phyloP scores from a whole-genome alignment of 352 stramenopile genomes.

The Phytophthora crassamura region DNA sequence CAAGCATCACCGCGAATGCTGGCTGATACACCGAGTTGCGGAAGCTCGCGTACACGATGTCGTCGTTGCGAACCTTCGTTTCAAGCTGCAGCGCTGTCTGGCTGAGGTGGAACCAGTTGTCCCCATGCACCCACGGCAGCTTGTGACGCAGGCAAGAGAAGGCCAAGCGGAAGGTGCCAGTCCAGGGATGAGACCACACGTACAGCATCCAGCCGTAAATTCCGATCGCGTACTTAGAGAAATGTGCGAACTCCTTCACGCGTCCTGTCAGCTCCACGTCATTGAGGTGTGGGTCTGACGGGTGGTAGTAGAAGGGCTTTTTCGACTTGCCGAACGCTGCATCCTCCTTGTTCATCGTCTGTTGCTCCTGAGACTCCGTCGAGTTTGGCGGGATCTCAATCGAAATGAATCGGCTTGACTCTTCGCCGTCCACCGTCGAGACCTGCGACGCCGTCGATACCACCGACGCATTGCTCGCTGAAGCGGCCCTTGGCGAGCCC shows the following conservation, averaged over 20 bases:
- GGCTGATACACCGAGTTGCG: constrained; percentile 82
- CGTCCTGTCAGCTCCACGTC: constrained; percentile 56
- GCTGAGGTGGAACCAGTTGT: constrained; percentile 86
- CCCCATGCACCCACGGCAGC: constrained; percentile 74
- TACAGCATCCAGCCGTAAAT: constrained; percentile 93
- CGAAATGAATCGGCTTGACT: constrained; percentile 47
- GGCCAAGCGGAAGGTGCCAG: constrained; percentile 70
- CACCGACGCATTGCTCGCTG: constrained; percentile 15
- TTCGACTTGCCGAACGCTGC: constrained; percentile 9
- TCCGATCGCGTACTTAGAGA: constrained; percentile 84
- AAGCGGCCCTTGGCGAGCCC: constrained; percentile 1
- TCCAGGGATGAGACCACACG: constrained; percentile 91
- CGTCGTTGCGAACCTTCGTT: constrained; percentile 58
- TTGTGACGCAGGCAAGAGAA: constrained; percentile 79
- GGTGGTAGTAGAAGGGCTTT: constrained; percentile 47
- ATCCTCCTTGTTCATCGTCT: constrained; percentile 10
- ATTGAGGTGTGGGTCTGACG: constrained; percentile 40
- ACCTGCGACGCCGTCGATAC: constrained; percentile 26
- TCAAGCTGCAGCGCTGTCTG: constrained; percentile 86
- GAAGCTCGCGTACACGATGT: constrained; percentile 88
- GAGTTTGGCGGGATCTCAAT: constrained; percentile 49
- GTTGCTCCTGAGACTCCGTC: constrained; percentile 13
- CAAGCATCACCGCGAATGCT: constrained; percentile 83
- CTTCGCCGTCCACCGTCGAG: constrained; percentile 32
- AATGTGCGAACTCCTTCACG: constrained; percentile 80